Evolutionary conservation across 495 filamentous ascomycete species (phyloP).

Genomic region (Tuber microsphaerosporum): DNA sequence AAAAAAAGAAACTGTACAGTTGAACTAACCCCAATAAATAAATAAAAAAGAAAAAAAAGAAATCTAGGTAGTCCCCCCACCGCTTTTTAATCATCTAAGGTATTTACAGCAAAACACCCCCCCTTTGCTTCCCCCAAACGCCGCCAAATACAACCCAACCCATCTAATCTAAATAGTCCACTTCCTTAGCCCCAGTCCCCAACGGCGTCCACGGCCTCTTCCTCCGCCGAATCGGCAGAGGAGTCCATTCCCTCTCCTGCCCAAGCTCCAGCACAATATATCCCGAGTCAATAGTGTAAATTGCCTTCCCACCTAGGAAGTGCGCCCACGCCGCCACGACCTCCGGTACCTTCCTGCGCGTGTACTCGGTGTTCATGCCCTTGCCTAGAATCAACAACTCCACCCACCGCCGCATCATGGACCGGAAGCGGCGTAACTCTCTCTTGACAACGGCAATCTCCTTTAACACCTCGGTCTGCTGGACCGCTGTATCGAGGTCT

Average conservation of each 20-base stretch:
- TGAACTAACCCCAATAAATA: not conserved
- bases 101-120: not conserved
- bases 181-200: constrained; percentile 31
- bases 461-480: constrained; percentile 4
- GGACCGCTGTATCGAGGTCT: not conserved
- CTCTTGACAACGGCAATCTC: constrained; percentile 17
- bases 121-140: not conserved
- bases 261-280: constrained; percentile 29
- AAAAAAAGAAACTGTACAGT: not conserved
- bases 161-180: constrained; percentile 34
- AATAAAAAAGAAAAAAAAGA: not conserved
- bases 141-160: constrained; percentile 1
- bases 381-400: constrained; percentile 34
- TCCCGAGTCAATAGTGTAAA: constrained; percentile 35
- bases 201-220: constrained; percentile 29
- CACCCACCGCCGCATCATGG: constrained; percentile 38
- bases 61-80: not conserved
- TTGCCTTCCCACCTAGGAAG: constrained; percentile 35
- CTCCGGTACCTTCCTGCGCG: constrained; percentile 31
- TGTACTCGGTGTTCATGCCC: constrained; percentile 21
- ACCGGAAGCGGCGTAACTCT: constrained; percentile 23
- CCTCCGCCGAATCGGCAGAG: constrained; percentile 25
- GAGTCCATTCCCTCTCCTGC: constrained; percentile 20
- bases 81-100: not conserved
- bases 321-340: constrained; percentile 36